phyloP scores from a whole-genome alignment of 257 asterid genomes.

The Nemophila menziesii region DNA sequence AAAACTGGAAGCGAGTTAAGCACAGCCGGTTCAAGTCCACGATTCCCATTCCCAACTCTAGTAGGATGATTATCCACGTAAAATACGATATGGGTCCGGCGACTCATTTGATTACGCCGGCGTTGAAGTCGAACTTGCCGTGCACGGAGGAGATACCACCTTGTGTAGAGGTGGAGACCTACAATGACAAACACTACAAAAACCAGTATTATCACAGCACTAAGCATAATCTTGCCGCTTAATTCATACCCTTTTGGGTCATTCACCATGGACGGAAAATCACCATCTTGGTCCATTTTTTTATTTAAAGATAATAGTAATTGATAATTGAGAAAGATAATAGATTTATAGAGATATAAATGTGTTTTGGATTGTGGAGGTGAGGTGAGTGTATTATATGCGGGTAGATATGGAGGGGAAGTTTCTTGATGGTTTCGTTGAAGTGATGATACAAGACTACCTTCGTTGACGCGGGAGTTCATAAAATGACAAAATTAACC shows the following conservation, averaged over 20 bases:
- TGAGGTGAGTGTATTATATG: neutral
- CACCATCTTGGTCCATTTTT: neutral
- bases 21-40: constrained; percentile 52
- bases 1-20: constrained; percentile 44
- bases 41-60: constrained; percentile 9
- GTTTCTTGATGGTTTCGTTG: constrained; percentile 41
- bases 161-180: constrained; percentile 47
- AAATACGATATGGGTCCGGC: constrained; percentile 38
- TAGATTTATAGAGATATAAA: neutral
- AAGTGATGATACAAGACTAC: constrained; percentile 8
- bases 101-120: constrained; percentile 26
- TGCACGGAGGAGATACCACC: constrained; percentile 43
- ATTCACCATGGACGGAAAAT: neutral
- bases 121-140: constrained; percentile 46
- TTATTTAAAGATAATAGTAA: neutral
- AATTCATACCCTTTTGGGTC: constrained; percentile 27
- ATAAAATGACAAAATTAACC: neutral
- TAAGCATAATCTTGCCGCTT: constrained; percentile 64
- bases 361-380: neutral
- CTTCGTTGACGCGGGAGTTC: neutral
- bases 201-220: constrained; percentile 44
- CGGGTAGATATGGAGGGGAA: neutral
- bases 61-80: constrained; percentile 27
- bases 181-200: constrained; percentile 48
- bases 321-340: neutral